Percentiles rank a stretch among this genome's conserved stretches.
phyloP scores from a whole-genome alignment of 306 rosid species.

The Pachyrhizus erosus region DNA sequence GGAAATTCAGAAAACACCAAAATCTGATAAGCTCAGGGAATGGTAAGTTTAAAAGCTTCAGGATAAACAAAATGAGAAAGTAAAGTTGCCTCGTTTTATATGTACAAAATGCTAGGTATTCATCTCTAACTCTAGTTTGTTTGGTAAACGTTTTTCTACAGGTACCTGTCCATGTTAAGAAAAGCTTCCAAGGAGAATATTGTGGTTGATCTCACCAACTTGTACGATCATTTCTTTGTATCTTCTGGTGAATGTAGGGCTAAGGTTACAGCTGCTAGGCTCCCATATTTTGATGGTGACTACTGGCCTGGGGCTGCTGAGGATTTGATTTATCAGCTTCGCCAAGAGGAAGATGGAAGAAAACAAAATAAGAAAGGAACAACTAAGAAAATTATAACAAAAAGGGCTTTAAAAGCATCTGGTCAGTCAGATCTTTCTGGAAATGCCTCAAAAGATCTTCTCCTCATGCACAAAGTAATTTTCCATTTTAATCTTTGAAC shows the following conservation, averaged over 20 bases:
- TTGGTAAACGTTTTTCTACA: constrained; percentile 48
- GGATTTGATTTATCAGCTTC: constrained; percentile 93
- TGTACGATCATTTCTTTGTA: constrained; percentile 93
- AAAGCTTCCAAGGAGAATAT: constrained; percentile 90
- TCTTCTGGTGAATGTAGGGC: constrained; percentile 84
- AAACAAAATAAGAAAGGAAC: constrained; percentile 92
- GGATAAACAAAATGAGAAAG: not conserved
- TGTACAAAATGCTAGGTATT: constrained; percentile 25
- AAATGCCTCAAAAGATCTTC: constrained; percentile 92
- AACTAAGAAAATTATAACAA: constrained; percentile 84
- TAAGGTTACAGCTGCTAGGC: constrained; percentile 94
- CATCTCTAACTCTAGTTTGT: constrained; percentile 38
- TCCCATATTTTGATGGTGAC: constrained; percentile 99
- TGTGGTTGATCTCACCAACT: constrained; percentile 86
- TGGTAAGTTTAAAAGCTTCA: constrained; percentile 64
- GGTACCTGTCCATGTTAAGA: constrained; percentile 93
- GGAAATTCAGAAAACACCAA: constrained; percentile 98
- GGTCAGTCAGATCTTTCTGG: constrained; percentile 98
- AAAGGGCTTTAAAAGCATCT: constrained; percentile 93
- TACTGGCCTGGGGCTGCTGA: constrained; percentile 99
- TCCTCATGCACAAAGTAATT: constrained; percentile 87
- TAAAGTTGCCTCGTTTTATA: constrained; percentile 8
- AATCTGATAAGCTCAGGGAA: constrained; percentile 98
- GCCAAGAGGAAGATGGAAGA: constrained; percentile 97
- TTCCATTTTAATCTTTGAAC: not conserved